phyloP scores from a whole-genome alignment of 2,329 filamentous ascomycete species.

The Clonostachys byssicola region DNA sequence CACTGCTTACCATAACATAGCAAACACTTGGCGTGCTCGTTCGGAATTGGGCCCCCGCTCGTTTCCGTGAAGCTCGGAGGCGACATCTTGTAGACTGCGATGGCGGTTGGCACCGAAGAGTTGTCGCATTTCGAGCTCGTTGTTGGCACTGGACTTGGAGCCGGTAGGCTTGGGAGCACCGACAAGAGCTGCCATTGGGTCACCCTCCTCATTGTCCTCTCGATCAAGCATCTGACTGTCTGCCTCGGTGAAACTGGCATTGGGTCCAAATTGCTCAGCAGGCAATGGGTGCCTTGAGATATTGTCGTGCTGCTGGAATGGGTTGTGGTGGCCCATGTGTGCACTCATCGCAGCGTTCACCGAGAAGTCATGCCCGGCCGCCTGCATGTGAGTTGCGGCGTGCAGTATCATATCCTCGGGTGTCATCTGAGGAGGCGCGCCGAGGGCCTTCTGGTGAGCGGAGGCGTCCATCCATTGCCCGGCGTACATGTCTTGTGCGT shows the following conservation, averaged over 20 bases:
- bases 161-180: slow-evolving; percentile 51
- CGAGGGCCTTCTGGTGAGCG: slow-evolving; percentile 30
- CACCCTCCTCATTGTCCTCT: slow-evolving; percentile 53
- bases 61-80: slow-evolving; percentile 71
- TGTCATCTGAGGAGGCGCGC: slow-evolving; percentile 38
- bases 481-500: slow-evolving; percentile 36
- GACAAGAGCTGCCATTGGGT: slow-evolving; percentile 30
- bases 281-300: not conserved
- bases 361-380: slow-evolving; percentile 39
- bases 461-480: not conserved
- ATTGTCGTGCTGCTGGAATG: not conserved
- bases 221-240: slow-evolving; percentile 53
- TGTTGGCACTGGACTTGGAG: slow-evolving; percentile 68
- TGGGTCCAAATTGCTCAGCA: slow-evolving; percentile 45
- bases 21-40: slow-evolving; percentile 79
- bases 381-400: slow-evolving; percentile 50
- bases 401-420: slow-evolving; percentile 58
- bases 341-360: slow-evolving; percentile 20
- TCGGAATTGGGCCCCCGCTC: slow-evolving; percentile 79
- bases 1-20: slow-evolving; percentile 73
- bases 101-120: slow-evolving; percentile 67
- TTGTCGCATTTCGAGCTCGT: slow-evolving; percentile 76
- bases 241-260: slow-evolving; percentile 43
- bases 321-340: not conserved
- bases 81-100: slow-evolving; percentile 66